Base-by-base conservation (phyloP, 2,329 filamentous ascomycete species). In the Exutisphaerella laricina region DNA sequence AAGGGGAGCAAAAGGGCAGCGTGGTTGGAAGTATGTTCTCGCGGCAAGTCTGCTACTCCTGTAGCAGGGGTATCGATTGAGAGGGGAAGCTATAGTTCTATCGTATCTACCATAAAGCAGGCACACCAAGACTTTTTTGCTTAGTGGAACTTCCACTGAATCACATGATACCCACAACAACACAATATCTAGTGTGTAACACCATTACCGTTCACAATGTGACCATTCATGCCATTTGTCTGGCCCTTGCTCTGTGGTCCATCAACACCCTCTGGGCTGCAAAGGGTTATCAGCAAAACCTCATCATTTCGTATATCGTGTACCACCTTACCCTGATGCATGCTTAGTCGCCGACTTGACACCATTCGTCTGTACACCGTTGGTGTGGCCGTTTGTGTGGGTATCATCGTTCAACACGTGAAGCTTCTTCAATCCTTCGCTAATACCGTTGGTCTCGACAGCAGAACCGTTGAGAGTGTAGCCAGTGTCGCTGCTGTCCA, bases 401-500 rank as follows among this genome's bases (percentile, higher is more conserved):
- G 57, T 57, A 43, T 64, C 61, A 34, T 65, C 59, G 46, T 64
- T 65, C 49, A 65, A 55, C 38, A 65, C 56, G 9, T 58, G 48
- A 16, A 55, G 38, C 46, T 59, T 59, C 56, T 62, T 59, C 26
- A 58, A 43, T 14, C 49, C 49, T 21, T 50, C 55, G 49, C 56
- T 57, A 21, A 51, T 36, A 20, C 50, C 54, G 37, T 55, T 58
- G 8, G 36, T 45, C 37, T 66, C 68, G 12, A 66, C 59, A n/a
- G 64, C 59, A 41, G 62, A 55, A 39, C 66, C 58, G 54, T 73
- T 72, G 49, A 71, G 56, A 5, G 71, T 74, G 59, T 74, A 75
- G 0, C 82, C 82, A 34, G 80, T 86, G 54, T 86, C 83, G 45
- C 75, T 80, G 1, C 75, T 68, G 57, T 86, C 83, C 5, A 85